Base-by-base conservation (phyloP, 345 rosid species). In the Zanthoxylum bungeanum region DNA sequence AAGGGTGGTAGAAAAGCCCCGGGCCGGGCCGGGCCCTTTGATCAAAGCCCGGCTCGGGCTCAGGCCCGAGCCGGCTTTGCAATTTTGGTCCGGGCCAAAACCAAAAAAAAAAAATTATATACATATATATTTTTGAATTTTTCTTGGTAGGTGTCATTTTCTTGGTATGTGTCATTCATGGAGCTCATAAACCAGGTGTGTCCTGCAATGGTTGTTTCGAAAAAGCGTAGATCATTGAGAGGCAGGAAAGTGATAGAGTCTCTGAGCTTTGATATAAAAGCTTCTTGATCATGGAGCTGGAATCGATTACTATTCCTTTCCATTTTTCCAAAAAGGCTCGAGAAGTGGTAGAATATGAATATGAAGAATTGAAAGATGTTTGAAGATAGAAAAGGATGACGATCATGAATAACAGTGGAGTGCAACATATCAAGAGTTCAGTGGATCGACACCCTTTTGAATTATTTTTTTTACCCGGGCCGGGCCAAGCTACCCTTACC, bases 121-220 rank as follows among this genome's bases (percentile, higher is more conserved):
- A n/a, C n/a, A n/a, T n/a, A n/a, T n/a, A n/a, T n/a, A n/a, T n/a
- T n/a, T n/a, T n/a, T n/a, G n/a, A n/a, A n/a, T n/a, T n/a, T n/a
- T n/a, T n/a, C n/a, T n/a, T n/a, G n/a, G n/a, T n/a, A n/a, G n/a
- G n/a, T n/a, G n/a, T 85, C 81, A 27, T 79, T 72, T 47, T 65
- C 76, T 30, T 72, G 66, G 4, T 40, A 40, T 22, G 82, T 77
- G 74, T 82, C 83, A 1, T 76, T 77, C 40, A 77, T 46, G 0
- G 81, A 81, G 85, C 86, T 85, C 83, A 85, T 81, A 70, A 85
- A 85, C 86, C 86, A 79, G 27, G 86, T 83, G 79, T 71, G 73
- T 4, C 78, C 82, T 9, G 28, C 69, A 81, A 61, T 79, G 68
- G 85, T 73, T 6, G 77, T 71, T n/a, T 73, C 52, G 11, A 80